Evolutionary conservation across 2,329 filamentous ascomycete species (phyloP), one percentile per base, ranked within the genome.

Genomic region (Clarireedia hainanense): DNA sequence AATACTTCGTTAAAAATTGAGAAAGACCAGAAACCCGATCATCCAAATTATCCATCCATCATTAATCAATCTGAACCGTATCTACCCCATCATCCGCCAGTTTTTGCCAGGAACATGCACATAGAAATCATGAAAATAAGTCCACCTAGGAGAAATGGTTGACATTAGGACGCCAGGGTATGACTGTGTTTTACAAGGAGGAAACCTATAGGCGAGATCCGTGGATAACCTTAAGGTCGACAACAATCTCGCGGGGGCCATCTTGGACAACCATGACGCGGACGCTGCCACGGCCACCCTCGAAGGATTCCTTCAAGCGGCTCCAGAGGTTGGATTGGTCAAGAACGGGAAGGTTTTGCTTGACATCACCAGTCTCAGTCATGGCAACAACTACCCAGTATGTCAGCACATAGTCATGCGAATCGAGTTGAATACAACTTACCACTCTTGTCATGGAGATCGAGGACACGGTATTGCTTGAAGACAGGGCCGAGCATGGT

Each of bases 391-490:
- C 76, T 72, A 60, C 7, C n/a, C 24, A 9, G 10, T 9, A 34
- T 47, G 34, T 59, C 62, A 68, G 61, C 14, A 47, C 10, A 2
- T 10, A 49, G 36, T 14, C 12, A 30, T 1, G 2, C 6, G 4
- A 2, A 30, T 37, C 23, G n/a, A 3, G 24, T 74, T 4, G 7
- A n/a, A 15, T 20, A 4, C 36, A 6, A 62, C 66, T 77, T 75
- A 70, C 81, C 80, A 68, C 85, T 68, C 67, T 82, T 91, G 65
- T 95, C 89, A 74, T 91, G 86, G 75, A 99, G 87, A 80, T 99
- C 94, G 61, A 99, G 87, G 72, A 99, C 92, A 71, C 94, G 91
- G 87, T 99, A 99, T 83, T 97, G 94, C 90, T 97, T 97, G 90
- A 97, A 96, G 79, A 97, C 85, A 63, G 94, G 94, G 68, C 92